Evolutionary conservation across 2,329 filamentous ascomycete genomes (phyloP), one percentile per base, ranked within the genome.

Genomic region (Trichothecium roseum): DNA sequence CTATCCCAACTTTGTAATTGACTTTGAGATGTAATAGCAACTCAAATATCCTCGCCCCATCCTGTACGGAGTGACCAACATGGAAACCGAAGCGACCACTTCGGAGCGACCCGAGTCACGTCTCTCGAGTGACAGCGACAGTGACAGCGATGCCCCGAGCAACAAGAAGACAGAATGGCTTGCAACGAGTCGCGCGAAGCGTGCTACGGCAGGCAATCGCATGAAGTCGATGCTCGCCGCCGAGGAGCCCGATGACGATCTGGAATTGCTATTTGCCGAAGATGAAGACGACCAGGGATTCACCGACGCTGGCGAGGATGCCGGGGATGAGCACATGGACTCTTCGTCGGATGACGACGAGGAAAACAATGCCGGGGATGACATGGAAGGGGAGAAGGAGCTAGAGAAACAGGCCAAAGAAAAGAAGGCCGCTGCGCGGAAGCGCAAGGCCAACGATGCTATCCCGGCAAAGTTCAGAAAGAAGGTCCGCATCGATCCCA

Each of bases 321-420:
- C 64, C 3, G 84, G 81, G 2, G 89, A 95, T 52, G 78, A 84
- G 45, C 79, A 84, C 32, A 81, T 95, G 65, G 86, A 93, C 49
- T 88, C 83, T 12, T 93, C 85, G 0, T 84, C 78, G 0, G 83
- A 85, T 43, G 82, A 87, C 32, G 85, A 91, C 33, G 85, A 93
- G 40, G 81, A 86, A 39, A 68, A 81, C 39, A 57, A 62, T 27
- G 60, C 57, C 37, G 55, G 22, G 8, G 71, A 91, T 45, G 85
- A 94, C 29, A 57, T 91, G 4, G 84, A 85, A 38, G 91, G 91
- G 24, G 91, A 98, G 60, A 82, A 80, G 49, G 86, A 94, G 58
- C 57, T 98, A 37, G 78, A 91, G 59, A 80, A 75, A 43, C 74
- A 82, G 47, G 85, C 81, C 39, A 79, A 78, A 45, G 76, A 74